phyloP scores from a whole-genome alignment of 805 yeast species.

The Candida koratica region DNA sequence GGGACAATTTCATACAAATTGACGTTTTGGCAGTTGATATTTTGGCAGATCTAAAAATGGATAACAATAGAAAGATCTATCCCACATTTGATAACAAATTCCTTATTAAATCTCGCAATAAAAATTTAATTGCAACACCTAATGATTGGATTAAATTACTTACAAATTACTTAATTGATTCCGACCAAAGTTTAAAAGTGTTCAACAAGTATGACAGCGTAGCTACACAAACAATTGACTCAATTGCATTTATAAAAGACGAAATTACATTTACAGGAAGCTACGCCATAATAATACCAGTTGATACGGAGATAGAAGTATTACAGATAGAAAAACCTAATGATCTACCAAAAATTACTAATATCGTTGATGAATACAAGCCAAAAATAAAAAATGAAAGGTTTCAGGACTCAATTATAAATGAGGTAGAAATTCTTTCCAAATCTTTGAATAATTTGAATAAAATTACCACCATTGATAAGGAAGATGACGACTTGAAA shows the following conservation, averaged over 20 bases:
- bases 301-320: slow-evolving; percentile 9
- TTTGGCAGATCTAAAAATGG: slow-evolving; percentile 9
- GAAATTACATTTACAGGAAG: slow-evolving; percentile 27
- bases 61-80: neutral
- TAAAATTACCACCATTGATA: neutral
- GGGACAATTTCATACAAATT: slow-evolving; percentile 8
- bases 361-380: neutral
- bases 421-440: slow-evolving; percentile 5
- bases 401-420: slow-evolving; percentile 2
- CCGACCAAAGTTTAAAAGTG: slow-evolving; percentile 5
- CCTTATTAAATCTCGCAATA: slow-evolving; percentile 3
- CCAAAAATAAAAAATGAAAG: slow-evolving; percentile 2
- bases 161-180: slow-evolving; percentile 8
- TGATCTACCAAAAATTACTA: slow-evolving; percentile 3
- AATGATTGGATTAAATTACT: slow-evolving; percentile 17
- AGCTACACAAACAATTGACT: neutral
- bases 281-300: slow-evolving; percentile 18
- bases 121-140: slow-evolving; percentile 15
- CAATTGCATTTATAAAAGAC: slow-evolving; percentile 21
- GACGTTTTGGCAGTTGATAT: slow-evolving; percentile 16
- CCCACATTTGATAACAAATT: neutral
- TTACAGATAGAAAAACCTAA: slow-evolving; percentile 14
- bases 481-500: slow-evolving; percentile 3
- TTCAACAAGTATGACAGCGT: slow-evolving; percentile 3
- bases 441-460: slow-evolving; percentile 1